phyloP scores from a whole-genome alignment of 2,329 filamentous ascomycete genomes.

The Immersiporthe knoxdaviesiana region DNA sequence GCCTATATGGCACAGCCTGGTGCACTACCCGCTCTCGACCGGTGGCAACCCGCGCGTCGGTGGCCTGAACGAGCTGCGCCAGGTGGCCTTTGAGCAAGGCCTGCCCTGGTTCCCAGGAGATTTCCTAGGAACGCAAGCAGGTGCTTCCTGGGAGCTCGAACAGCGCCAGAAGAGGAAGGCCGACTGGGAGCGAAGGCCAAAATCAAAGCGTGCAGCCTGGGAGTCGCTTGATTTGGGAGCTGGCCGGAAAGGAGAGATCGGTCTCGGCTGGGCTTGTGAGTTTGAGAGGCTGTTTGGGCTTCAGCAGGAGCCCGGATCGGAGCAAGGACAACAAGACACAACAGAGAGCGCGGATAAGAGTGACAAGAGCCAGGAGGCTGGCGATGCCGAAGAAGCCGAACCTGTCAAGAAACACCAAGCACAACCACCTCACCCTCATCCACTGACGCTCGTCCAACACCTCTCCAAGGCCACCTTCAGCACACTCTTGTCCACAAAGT shows the following conservation, averaged over 20 bases:
- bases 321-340: constrained; percentile 27
- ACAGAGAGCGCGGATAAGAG: constrained; percentile 23
- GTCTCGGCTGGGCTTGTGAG: constrained; percentile 80
- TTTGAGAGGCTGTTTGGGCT: constrained; percentile 70
- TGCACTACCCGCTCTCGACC: constrained; percentile 78
- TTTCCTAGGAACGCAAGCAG: constrained; percentile 77
- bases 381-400: constrained; percentile 10
- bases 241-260: constrained; percentile 79
- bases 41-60: constrained; percentile 83
- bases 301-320: constrained; percentile 12
- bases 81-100: constrained; percentile 79
- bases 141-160: constrained; percentile 74
- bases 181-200: constrained; percentile 77
- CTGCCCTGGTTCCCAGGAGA: constrained; percentile 86
- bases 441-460: constrained; percentile 40
- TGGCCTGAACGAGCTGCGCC: constrained; percentile 76
- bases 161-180: constrained; percentile 62
- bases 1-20: constrained; percentile 82
- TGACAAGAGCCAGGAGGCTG: constrained; percentile 22
- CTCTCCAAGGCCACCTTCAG: constrained; percentile 44
- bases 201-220: constrained; percentile 79
- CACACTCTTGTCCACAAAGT: constrained; percentile 32
- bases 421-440: constrained; percentile 21
- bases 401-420: neutral
- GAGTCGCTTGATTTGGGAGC: constrained; percentile 73